Conservation (phyloP, 2,329 filamentous ascomycete species). For the Fusarium tupiense region DNA sequence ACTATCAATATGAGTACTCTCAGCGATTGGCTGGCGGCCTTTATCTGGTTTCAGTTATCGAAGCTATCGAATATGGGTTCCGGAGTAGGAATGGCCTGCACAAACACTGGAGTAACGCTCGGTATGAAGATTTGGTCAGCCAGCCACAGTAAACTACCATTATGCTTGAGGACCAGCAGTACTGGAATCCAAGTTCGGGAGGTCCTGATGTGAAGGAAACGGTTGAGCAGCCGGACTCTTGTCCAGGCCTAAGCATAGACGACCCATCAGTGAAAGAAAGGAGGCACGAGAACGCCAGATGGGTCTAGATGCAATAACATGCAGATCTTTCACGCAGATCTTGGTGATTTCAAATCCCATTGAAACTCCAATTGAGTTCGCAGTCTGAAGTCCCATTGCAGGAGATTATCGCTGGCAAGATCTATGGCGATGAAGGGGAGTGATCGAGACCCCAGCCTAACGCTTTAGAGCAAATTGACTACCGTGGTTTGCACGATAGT, state of each 20-base stretch:
- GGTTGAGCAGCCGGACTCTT: not conserved
- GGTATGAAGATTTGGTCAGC: constrained; percentile 18
- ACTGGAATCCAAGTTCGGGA: not conserved
- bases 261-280: not conserved
- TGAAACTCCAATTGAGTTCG: not conserved
- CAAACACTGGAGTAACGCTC: constrained; percentile 2
- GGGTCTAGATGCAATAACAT: not conserved
- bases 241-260: not conserved
- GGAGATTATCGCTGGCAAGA: not conserved
- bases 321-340: not conserved
- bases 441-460: not conserved
- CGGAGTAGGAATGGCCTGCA: constrained; percentile 28
- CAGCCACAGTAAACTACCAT: constrained; percentile 25
- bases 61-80: constrained; percentile 7
- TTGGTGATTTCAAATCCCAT: not conserved
- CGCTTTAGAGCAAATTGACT: not conserved
- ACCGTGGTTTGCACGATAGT: not conserved
- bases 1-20: not conserved
- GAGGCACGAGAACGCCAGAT: constrained; percentile 2
- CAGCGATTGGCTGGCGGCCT: not conserved
- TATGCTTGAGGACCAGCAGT: constrained; percentile 9
- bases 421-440: not conserved
- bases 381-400: not conserved
- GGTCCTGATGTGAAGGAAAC: not conserved
- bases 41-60: not conserved